These are phyloP conservation scores for Pyrenopolyporus hunteri DNA, from an alignment of 495 filamentous ascomycete genomes.

Conservation along the genomic window DNA sequence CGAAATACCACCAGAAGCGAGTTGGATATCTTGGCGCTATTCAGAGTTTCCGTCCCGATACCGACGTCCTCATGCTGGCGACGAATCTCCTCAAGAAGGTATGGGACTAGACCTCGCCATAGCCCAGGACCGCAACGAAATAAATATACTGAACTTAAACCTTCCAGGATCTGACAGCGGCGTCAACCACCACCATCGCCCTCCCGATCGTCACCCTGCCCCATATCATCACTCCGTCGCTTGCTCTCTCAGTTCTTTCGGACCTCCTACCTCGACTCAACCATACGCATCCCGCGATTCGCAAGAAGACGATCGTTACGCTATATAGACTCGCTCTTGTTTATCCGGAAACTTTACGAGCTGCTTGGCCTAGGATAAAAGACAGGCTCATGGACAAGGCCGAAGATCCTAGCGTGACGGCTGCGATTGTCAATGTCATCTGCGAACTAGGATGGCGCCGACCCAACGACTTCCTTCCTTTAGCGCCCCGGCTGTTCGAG, in stretches of 20 bases:
- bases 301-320: conserved; percentile 94
- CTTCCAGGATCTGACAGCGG: conserved; percentile 76
- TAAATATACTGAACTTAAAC: conserved; percentile 15
- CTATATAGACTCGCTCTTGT: conserved; percentile 91
- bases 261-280: conserved; percentile 86
- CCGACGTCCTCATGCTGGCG: conserved; percentile 95
- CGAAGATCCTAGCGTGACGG: conserved; percentile 92
- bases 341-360: conserved; percentile 89
- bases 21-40: conserved; percentile 96
- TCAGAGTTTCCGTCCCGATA: conserved; percentile 94
- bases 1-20: conserved; percentile 92
- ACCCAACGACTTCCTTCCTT: conserved; percentile 88
- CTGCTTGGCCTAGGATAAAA: conserved; percentile 96
- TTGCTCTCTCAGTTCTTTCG: conserved; percentile 84
- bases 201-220: conserved; percentile 87
- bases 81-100: conserved; percentile 98
- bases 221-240: conserved; percentile 87
- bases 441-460: conserved; percentile 95
- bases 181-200: conserved; percentile 74
- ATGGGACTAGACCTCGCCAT: neutral
- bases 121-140: neutral
- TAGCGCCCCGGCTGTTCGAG: conserved; percentile 91
- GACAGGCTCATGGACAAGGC: conserved; percentile 88
- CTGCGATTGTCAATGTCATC: conserved; percentile 93
- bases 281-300: conserved; percentile 79